Evolutionary conservation across 1,284 basidiomycete species (phyloP), one percentile per base, ranked within the genome.

Genomic region (Apiotrichum akiyoshidainum): DNA sequence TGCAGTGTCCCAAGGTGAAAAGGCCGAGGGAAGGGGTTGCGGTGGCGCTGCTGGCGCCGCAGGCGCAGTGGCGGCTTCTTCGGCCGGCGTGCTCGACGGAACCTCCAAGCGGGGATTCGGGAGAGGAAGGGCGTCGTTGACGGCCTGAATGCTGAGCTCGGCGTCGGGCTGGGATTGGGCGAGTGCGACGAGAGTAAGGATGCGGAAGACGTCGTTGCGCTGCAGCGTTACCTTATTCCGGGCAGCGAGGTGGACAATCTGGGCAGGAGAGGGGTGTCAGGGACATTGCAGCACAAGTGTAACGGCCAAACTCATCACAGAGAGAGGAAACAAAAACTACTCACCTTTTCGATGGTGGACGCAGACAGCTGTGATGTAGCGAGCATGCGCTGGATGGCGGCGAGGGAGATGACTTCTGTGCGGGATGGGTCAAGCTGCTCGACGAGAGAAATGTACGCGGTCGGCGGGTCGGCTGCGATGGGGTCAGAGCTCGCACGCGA

Each of bases 121-220:
- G 81, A 79, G 91, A 85, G 75, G 87, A 81, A 19, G 85, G 84
- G 52, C 87, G 77, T 84, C 83, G 17, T 89, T 87, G 22, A 93
- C 88, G 71, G 86, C 86, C 69, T 92, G 89, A 50, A 93, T 85
- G 68, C 87, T 88, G 33, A 67, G 47, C 10, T 70, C 71, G 11
- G 40, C 21, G 9, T 58, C 50, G 40, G 35, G 59, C 33, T 46
- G 63, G 16, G 63, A 61, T 62, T 68, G 92, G n/a, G 89, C 89
- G 21, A 92, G 79, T 7, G 90, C 89, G 54, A 89, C 89, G 16
- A 95, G 81, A 12, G 89, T 90, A 19, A 95, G 77, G 16, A 91
- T 88, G 33, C 92, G 87, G 73, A 89, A 93, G 79, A 93, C 92
- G 70, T 94, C 91, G 31, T 73, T 63, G 16, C 71, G 66, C 26